Conservation (phyloP, 345 rosid genomes). For the Garcia nutans region DNA sequence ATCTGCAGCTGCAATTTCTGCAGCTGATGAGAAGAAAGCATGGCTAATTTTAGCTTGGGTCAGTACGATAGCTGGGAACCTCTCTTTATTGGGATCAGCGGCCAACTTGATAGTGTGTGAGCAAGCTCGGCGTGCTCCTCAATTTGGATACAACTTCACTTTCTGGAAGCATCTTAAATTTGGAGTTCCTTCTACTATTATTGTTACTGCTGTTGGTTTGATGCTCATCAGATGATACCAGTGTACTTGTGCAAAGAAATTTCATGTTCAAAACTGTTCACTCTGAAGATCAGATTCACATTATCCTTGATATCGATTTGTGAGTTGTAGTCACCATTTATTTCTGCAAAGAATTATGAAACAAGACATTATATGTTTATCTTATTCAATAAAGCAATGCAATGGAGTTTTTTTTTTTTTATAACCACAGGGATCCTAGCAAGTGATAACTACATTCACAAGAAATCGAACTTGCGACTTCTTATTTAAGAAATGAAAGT, state of each 20-base stretch:
- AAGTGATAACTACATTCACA: no score
- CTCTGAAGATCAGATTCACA: neutral
- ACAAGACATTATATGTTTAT: neutral
- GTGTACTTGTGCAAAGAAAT: neutral
- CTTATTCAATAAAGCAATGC: no score
- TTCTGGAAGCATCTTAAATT: conserved; percentile 73
- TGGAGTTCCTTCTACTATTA: conserved; percentile 74
- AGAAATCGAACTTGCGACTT: no score
- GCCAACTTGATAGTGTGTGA: conserved; percentile 89
- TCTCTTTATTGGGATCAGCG: conserved; percentile 79
- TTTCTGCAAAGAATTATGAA: neutral
- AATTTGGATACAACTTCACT: conserved; percentile 52
- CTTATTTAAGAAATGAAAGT: no score
- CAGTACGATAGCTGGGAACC: conserved; percentile 80
- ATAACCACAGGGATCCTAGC: no score
- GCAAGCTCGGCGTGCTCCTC: conserved; percentile 63
- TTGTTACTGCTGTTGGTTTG: conserved; percentile 69
- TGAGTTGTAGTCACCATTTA: neutral
- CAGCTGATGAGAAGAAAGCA: conserved; percentile 64
- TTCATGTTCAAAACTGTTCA: neutral
- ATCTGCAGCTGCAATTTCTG: conserved; percentile 58
- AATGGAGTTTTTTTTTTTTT: no score
- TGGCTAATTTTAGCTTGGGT: conserved; percentile 90
- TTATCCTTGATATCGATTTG: neutral
- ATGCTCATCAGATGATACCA: conserved; percentile 39